Evolutionary conservation across 2,329 filamentous ascomycete species (phyloP).

Genomic region (Aspergillus sp.): DNA sequence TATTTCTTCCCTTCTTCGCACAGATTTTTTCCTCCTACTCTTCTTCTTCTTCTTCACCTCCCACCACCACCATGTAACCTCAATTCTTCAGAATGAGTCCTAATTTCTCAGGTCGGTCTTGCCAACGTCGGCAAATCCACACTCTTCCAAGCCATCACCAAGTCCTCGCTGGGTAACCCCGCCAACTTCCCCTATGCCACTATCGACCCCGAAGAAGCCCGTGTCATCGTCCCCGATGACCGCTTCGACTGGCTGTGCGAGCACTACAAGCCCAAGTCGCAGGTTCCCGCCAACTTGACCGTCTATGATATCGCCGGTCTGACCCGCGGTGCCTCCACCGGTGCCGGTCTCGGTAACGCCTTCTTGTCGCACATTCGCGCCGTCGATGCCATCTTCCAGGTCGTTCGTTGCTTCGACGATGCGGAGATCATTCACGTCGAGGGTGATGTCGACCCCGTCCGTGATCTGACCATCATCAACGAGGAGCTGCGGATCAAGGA

Average conservation of each 20-base stretch:
- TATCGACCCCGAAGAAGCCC: constrained; percentile 97
- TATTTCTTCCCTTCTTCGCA: constrained; percentile 1
- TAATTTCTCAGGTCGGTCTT: constrained; percentile 73
- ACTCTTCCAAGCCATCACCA: constrained; percentile 98
- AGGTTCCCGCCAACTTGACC: constrained; percentile 95
- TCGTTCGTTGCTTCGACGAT: constrained; percentile 96
- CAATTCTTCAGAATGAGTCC: not conserved
- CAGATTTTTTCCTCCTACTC: constrained; percentile 4
- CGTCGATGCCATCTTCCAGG: constrained; percentile 96
- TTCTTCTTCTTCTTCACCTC: constrained; percentile 2
- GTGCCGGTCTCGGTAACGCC: constrained; percentile 93
- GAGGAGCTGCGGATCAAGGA: constrained; percentile 97
- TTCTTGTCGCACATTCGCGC: constrained; percentile 99
- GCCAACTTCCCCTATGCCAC: constrained; percentile 99
- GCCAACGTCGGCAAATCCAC: constrained; percentile 99
- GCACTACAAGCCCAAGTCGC: constrained; percentile 97
- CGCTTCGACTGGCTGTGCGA: constrained; percentile 94
- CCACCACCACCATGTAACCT: constrained; percentile 8
- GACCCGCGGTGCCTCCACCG: constrained; percentile 92
- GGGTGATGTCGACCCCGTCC: constrained; percentile 92
- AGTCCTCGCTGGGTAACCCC: constrained; percentile 94
- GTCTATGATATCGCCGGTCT: constrained; percentile 98
- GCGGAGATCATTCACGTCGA: constrained; percentile 99
- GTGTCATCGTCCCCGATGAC: constrained; percentile 93
- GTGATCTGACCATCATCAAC: constrained; percentile 94